These are phyloP conservation scores for Aspergillus campestris DNA, from an alignment of 495 filamentous ascomycete genomes.

Conservation along the genomic window DNA sequence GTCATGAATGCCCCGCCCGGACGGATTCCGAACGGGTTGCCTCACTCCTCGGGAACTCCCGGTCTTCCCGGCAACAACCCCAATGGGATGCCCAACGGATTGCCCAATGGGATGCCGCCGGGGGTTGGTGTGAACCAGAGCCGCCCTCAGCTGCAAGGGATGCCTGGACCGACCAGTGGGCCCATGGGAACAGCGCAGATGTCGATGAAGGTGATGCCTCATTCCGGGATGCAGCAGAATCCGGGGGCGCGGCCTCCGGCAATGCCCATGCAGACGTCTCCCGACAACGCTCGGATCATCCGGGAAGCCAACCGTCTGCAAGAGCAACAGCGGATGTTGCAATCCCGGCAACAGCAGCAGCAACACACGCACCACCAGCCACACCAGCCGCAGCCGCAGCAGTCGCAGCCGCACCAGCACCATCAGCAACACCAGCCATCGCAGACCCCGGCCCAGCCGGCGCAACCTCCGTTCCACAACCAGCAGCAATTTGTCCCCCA, in stretches of 20 bases:
- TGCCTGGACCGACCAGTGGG: constrained; percentile 31
- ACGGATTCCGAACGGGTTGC: constrained; percentile 32
- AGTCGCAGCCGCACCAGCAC: constrained; percentile 26
- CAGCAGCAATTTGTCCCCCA: constrained; percentile 35
- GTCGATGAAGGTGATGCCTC: constrained; percentile 61
- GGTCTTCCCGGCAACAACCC: constrained; percentile 21
- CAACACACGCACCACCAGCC: constrained; percentile 33
- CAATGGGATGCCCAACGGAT: constrained; percentile 32
- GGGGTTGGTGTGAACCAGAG: constrained; percentile 29
- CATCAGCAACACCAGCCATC: constrained; percentile 32
- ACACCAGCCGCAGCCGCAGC: constrained; percentile 29
- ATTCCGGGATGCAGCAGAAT: constrained; percentile 59
- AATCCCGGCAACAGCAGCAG: constrained; percentile 53
- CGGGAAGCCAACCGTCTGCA: constrained; percentile 57
- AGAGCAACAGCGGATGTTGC: constrained; percentile 56
- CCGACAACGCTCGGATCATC: constrained; percentile 44
- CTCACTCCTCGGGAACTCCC: constrained; percentile 27
- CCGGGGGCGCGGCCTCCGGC: constrained; percentile 46
- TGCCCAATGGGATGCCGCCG: constrained; percentile 32
- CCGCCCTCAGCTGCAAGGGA: constrained; percentile 33
- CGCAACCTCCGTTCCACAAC: constrained; percentile 34
- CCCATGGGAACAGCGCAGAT: constrained; percentile 46
- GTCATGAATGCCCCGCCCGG: constrained; percentile 29
- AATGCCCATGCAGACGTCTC: constrained; percentile 46
- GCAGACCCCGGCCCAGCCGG: constrained; percentile 25